Evolutionary conservation across 2,329 filamentous ascomycete species (phyloP), one percentile per base, ranked within the genome.

Genomic region (Aureobasidium vineae): DNA sequence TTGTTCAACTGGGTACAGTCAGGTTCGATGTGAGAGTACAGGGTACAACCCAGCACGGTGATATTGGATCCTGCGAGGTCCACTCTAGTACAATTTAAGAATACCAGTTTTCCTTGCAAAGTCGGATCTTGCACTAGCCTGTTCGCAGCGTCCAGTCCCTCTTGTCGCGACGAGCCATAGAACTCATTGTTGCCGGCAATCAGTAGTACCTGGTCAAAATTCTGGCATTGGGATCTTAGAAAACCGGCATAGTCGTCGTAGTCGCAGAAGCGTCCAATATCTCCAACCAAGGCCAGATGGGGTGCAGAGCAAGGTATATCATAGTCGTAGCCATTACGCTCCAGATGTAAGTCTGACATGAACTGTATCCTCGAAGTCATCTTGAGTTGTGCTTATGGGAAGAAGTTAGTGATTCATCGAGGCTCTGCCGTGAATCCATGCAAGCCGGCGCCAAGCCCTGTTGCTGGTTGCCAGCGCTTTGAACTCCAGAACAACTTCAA

Each of bases 141-240:
- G 26, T 70, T 69, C 0, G 82, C 82, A 13, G 70, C 71, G 2
- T 71, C 70, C 5, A 85, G 68, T 0, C 77, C 79, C 0, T 75
- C 70, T 1, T 76, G 72, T 61, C 79, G 77, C 45, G 74, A 76
- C 40, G 80, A 73, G 36, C 78, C 78, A 70, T 83, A 84, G 71
- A 84, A 85, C 70, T 85, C 83, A 70, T 85, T 83, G 70, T 85
- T 85, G 0, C 82, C 84, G 2, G 85, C 76, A 0, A 85, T 77
- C 1, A 84, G 72, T 60, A 84, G 80, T 2, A 85, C 78, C 4
- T 73, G 75, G 8, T 79, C 72, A 69, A 79, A 85, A 3, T 76
- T 75, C 21, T 72, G 68, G n/a, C 76, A 77, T 66, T 82, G 81
- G 4, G 69, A 69, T 11, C 72, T 68, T 26, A 85, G 75, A 68